phyloP scores from a whole-genome alignment of 2,329 filamentous ascomycete species.

The Colletotrichum chrysophilum region DNA sequence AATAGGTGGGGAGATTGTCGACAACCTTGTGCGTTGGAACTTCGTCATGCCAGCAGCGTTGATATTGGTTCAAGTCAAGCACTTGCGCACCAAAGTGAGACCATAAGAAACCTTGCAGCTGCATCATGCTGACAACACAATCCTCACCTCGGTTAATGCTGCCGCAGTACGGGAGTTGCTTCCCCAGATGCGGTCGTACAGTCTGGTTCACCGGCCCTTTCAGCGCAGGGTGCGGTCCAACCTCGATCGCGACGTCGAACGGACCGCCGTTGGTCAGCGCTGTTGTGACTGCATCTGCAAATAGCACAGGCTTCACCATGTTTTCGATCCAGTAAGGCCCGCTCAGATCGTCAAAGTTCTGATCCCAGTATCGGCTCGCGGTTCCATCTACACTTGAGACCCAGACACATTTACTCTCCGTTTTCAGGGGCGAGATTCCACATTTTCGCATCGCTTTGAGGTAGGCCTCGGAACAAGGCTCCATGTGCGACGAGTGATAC shows the following conservation, averaged over 20 bases:
- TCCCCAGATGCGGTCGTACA: background rate
- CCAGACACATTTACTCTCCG: background rate
- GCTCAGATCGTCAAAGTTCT: background rate
- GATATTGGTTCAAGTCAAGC: background rate
- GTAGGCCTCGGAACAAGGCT: constrained; percentile 27
- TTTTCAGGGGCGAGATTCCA: background rate
- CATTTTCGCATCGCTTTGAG: background rate
- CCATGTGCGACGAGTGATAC: constrained; percentile 26
- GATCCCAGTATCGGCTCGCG: background rate
- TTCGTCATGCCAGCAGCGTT: background rate
- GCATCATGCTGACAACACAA: background rate
- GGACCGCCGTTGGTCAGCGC: constrained; percentile 20
- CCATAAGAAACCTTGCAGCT: background rate
- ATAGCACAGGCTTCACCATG: background rate
- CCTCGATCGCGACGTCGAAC: background rate
- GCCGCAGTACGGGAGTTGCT: background rate
- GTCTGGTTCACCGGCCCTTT: background rate
- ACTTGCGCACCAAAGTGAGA: background rate
- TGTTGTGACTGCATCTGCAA: background rate
- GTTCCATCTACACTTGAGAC: background rate
- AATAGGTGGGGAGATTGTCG: constrained; percentile 22
- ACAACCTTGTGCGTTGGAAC: constrained; percentile 11
- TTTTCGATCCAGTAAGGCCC: constrained; percentile 3
- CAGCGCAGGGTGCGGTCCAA: background rate
- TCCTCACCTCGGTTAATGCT: background rate